Conservation (phyloP, 2,329 filamentous ascomycete species). For the Westerdykella aurantiaca region DNA sequence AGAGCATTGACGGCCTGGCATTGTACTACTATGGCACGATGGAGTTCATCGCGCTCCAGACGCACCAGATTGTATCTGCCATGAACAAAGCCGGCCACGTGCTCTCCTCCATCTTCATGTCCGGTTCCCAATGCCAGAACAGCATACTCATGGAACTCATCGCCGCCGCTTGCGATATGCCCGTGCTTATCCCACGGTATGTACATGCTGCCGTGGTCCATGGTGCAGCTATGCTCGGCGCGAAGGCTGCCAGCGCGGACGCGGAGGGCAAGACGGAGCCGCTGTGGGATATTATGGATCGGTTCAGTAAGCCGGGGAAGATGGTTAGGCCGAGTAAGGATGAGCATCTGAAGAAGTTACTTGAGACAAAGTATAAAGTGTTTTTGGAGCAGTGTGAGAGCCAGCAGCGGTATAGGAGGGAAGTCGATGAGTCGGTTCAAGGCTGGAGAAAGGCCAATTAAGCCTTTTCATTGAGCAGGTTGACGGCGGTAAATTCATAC, state of each 20-base stretch:
- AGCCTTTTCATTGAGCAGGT: not conserved
- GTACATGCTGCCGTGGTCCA: constrained; percentile 94
- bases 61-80: constrained; percentile 84
- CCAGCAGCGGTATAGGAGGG: constrained; percentile 74
- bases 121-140: constrained; percentile 95
- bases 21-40: constrained; percentile 92
- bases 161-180: constrained; percentile 84
- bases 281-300: constrained; percentile 95
- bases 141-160: constrained; percentile 85
- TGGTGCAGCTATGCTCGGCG: constrained; percentile 96
- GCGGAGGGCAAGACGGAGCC: constrained; percentile 73
- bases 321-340: constrained; percentile 71
- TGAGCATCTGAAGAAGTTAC: constrained; percentile 66
- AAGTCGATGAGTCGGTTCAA: constrained; percentile 58
- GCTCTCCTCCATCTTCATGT: constrained; percentile 97
- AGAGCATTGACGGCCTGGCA: constrained; percentile 78
- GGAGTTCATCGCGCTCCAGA: constrained; percentile 98
- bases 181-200: constrained; percentile 87
- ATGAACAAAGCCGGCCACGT: constrained; percentile 89
- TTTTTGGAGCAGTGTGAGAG: constrained; percentile 87
- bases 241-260: constrained; percentile 86
- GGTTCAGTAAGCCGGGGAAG: constrained; percentile 90
- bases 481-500: not conserved
- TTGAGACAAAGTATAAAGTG: constrained; percentile 89
- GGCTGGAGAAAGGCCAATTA: constrained; percentile 21